A percentile compares a stretch with the other conserved stretches of the same genome.
These are phyloP conservation scores for Davidsoniella australis DNA, from an alignment of 2,329 filamentous ascomycete genomes.

Conservation along the genomic window DNA sequence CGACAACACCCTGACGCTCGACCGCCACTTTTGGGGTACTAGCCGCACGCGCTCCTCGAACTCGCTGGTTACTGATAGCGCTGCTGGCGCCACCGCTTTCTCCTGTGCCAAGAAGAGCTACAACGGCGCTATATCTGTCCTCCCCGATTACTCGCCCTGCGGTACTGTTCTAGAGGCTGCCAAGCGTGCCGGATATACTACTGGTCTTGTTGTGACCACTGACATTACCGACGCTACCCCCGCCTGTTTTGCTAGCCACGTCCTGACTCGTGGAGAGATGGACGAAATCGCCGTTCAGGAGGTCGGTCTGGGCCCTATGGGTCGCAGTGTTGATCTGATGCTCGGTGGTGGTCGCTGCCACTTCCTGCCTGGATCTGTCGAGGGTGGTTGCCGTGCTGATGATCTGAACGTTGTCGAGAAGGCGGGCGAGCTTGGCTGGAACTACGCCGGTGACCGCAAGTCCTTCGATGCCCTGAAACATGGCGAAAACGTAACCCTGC, in stretches of 20 bases:
- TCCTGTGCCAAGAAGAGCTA: slow-evolving; percentile 88
- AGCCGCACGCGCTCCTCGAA: slow-evolving; percentile 72
- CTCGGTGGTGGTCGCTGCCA: slow-evolving; percentile 86
- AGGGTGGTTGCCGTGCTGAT: slow-evolving; percentile 69
- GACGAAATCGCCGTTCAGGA: slow-evolving; percentile 88
- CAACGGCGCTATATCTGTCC: slow-evolving; percentile 84
- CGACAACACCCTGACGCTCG: slow-evolving; percentile 61
- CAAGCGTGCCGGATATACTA: slow-evolving; percentile 79
- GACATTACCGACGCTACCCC: slow-evolving; percentile 91
- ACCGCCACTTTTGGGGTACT: slow-evolving; percentile 78
- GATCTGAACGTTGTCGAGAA: slow-evolving; percentile 55
- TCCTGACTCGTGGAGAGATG: slow-evolving; percentile 60
- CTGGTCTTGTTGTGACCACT: slow-evolving; percentile 87
- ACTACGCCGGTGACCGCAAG: slow-evolving; percentile 53
- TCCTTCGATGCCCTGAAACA: slow-evolving; percentile 59
- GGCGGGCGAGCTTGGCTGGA: slow-evolving; percentile 63
- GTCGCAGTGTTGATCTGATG: slow-evolving; percentile 78
- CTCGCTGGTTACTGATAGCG: slow-evolving; percentile 83
- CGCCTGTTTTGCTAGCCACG: slow-evolving; percentile 85
- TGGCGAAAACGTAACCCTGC: slow-evolving; percentile 54
- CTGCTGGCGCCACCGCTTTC: slow-evolving; percentile 93
- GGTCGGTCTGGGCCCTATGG: slow-evolving; percentile 72
- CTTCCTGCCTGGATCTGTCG: slow-evolving; percentile 68
- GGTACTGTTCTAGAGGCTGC: slow-evolving; percentile 88
- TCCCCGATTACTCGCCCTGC: slow-evolving; percentile 72